Conservation (phyloP, 495 filamentous ascomycete species). For the Clohesyomyces aquaticus region DNA sequence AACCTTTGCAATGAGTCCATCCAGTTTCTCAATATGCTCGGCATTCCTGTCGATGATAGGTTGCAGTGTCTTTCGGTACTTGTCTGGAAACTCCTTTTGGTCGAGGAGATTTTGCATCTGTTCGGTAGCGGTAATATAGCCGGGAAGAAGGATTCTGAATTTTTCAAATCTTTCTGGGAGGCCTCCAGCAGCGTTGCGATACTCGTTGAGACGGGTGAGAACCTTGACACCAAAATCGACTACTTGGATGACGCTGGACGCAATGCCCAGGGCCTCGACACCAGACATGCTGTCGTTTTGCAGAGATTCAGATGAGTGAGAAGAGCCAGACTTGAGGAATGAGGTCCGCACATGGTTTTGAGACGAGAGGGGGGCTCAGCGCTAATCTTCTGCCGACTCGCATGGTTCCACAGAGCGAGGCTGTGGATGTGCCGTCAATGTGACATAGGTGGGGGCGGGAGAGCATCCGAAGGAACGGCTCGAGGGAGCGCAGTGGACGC, state of each 20-base stretch:
- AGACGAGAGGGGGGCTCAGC: too few relatives aligned
- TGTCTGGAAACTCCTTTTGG: neutral
- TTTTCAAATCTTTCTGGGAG: constrained; percentile 2
- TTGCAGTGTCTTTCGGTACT: neutral
- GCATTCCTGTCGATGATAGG: constrained; percentile 7
- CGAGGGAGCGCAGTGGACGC: too few relatives aligned
- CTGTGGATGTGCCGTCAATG: too few relatives aligned
- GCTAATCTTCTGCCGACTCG: too few relatives aligned
- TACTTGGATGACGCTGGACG: constrained; percentile 17
- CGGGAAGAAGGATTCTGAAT: constrained; percentile 17
- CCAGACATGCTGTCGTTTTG: too few relatives aligned
- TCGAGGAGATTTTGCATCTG: neutral
- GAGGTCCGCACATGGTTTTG: too few relatives aligned
- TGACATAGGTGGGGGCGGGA: too few relatives aligned
- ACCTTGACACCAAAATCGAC: constrained; percentile 15
- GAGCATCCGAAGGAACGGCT: too few relatives aligned
- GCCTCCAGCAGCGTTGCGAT: neutral
- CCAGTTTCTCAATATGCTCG: constrained; percentile 6
- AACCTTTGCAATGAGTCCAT: neutral
- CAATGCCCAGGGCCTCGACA: constrained; percentile 10
- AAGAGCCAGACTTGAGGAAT: too few relatives aligned
- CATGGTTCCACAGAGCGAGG: too few relatives aligned
- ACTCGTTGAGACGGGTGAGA: constrained; percentile 9
- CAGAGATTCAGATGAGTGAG: too few relatives aligned
- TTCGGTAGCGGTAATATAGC: neutral